Percentiles rank a stretch among this genome's conserved stretches.
Evolutionary conservation across 2,329 filamentous ascomycete species (phyloP).

Genomic region (Teratosphaeria destructans): DNA sequence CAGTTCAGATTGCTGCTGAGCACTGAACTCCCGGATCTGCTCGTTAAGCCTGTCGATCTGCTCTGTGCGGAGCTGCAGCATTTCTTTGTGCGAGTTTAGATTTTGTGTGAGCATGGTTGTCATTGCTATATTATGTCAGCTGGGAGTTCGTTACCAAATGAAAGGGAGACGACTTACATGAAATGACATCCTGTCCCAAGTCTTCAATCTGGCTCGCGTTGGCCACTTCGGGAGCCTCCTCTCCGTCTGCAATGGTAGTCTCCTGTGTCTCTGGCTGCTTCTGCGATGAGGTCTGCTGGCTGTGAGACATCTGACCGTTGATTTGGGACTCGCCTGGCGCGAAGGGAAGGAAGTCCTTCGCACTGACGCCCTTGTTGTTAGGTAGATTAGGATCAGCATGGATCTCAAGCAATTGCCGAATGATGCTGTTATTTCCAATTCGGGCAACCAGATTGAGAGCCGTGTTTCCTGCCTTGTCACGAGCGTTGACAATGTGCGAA

Average conservation of each 20-base stretch:
- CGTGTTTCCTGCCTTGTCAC: slow-evolving; percentile 89
- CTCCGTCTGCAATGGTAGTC: slow-evolving; percentile 15
- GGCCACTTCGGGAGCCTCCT: slow-evolving; percentile 28
- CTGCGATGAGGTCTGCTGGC: slow-evolving; percentile 12
- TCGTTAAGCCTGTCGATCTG: slow-evolving; percentile 72
- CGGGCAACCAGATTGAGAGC: slow-evolving; percentile 87
- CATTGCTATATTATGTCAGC: slow-evolving; percentile 50
- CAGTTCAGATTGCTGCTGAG: slow-evolving; percentile 66
- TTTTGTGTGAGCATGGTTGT: slow-evolving; percentile 72
- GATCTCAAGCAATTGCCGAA: slow-evolving; percentile 91
- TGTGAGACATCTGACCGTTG: slow-evolving; percentile 9
- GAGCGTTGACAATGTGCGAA: slow-evolving; percentile 91
- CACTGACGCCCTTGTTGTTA: slow-evolving; percentile 78
- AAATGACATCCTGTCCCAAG: slow-evolving; percentile 68
- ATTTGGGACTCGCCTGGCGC: slow-evolving; percentile 7
- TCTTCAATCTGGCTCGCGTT: slow-evolving; percentile 48
- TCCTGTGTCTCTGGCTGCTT: slow-evolving; percentile 13
- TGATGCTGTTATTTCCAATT: slow-evolving; percentile 87
- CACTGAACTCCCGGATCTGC: slow-evolving; percentile 69
- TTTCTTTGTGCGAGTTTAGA: slow-evolving; percentile 65
- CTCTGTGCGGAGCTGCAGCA: slow-evolving; percentile 74
- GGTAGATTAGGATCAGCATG: slow-evolving; percentile 86
- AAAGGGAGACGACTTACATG: slow-evolving; percentile 47
- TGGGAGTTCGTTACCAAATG: background rate
- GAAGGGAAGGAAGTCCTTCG: slow-evolving; percentile 66